Evolutionary conservation across 208 protist genomes (phyloP).

Genomic region (Novymonas esmeraldas): DNA sequence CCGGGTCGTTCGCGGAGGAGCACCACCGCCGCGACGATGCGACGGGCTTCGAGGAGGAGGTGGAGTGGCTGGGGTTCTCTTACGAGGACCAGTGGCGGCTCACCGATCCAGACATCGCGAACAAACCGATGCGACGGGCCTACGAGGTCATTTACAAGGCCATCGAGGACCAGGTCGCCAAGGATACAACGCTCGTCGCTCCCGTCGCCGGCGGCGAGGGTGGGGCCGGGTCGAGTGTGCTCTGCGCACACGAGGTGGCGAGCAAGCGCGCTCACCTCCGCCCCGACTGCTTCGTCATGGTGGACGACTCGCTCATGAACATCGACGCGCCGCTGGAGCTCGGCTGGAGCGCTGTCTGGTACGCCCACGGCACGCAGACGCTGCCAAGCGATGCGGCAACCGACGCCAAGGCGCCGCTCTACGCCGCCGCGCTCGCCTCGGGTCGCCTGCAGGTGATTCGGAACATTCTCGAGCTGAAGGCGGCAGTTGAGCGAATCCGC

Average conservation of each 20-base stretch:
- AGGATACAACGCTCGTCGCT: conserved; percentile 16
- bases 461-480: conserved; percentile 57
- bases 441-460: conserved; percentile 53
- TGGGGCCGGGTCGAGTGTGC: neutral
- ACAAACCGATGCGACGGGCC: conserved; percentile 68
- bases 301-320: conserved; percentile 81
- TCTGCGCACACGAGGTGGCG: conserved; percentile 20
- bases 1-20: conserved; percentile 32
- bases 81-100: conserved; percentile 84
- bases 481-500: conserved; percentile 36
- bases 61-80: conserved; percentile 58
- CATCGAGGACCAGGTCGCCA: conserved; percentile 35
- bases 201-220: neutral
- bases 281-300: conserved; percentile 61
- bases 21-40: conserved; percentile 32
- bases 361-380: conserved; percentile 44
- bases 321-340: conserved; percentile 64
- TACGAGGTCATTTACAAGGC: conserved; percentile 59
- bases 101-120: conserved; percentile 53
- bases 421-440: conserved; percentile 31
- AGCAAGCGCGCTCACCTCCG: conserved; percentile 30
- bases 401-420: conserved; percentile 23
- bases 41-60: conserved; percentile 34
- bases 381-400: conserved; percentile 21
- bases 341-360: conserved; percentile 76